A percentile compares a stretch with the other conserved stretches of the same genome.
These are phyloP conservation scores for Epichloe elymi DNA, from an alignment of 2,329 filamentous ascomycete species.

Conservation along the genomic window DNA sequence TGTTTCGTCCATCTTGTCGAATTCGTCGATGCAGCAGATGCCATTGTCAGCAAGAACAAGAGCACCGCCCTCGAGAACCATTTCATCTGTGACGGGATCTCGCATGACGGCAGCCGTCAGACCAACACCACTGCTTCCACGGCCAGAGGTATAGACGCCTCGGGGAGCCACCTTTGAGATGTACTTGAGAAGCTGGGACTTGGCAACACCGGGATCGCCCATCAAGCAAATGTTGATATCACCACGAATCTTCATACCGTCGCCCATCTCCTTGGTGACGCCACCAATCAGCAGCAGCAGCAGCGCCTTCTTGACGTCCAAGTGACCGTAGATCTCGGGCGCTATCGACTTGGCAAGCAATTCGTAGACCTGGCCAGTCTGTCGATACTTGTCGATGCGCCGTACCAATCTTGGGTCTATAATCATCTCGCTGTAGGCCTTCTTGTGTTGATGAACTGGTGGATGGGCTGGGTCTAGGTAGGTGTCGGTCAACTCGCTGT, in stretches of 20 bases:
- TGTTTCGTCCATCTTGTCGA: slow-evolving; percentile 81
- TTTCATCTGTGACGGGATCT: slow-evolving; percentile 71
- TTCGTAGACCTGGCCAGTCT: slow-evolving; percentile 87
- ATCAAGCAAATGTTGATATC: slow-evolving; percentile 98
- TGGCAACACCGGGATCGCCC: slow-evolving; percentile 98
- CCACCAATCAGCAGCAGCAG: slow-evolving; percentile 91
- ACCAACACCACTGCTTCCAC: slow-evolving; percentile 71
- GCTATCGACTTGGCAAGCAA: slow-evolving; percentile 92
- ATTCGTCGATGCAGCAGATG: slow-evolving; percentile 78
- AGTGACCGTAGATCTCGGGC: slow-evolving; percentile 90
- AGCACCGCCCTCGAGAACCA: slow-evolving; percentile 71
- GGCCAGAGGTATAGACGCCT: slow-evolving; percentile 72
- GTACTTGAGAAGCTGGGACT: slow-evolving; percentile 95
- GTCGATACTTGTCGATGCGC: slow-evolving; percentile 73
- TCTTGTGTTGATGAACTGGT: slow-evolving; percentile 94
- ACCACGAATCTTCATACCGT: slow-evolving; percentile 97
- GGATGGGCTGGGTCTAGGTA: slow-evolving; percentile 92
- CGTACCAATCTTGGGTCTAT: slow-evolving; percentile 69
- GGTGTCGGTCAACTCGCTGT: slow-evolving; percentile 92
- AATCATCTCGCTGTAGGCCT: slow-evolving; percentile 86
- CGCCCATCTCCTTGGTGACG: slow-evolving; percentile 91
- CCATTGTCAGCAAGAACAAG: slow-evolving; percentile 71
- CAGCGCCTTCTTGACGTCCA: slow-evolving; percentile 96
- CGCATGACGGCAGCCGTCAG: slow-evolving; percentile 74
- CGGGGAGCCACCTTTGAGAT: slow-evolving; percentile 96